Evolutionary conservation across 768 basidiomycete genomes (phyloP).

Genomic region (Lentinula sp.): DNA sequence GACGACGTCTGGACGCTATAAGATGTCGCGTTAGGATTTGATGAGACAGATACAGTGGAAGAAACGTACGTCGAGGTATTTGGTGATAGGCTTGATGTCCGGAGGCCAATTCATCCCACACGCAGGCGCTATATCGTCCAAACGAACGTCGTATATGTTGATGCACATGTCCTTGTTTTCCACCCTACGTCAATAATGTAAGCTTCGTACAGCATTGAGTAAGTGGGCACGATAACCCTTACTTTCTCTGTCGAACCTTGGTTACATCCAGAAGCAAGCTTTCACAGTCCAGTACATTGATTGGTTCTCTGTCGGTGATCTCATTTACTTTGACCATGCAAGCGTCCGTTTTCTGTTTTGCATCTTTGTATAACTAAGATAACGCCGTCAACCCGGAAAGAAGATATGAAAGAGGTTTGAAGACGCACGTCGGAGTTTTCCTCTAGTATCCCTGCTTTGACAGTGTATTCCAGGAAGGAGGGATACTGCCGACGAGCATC

Average conservation of each 20-base stretch:
- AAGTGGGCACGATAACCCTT: slow-evolving; percentile 9
- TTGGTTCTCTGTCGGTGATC: slow-evolving; percentile 46
- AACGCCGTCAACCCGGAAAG: not conserved
- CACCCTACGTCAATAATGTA: slow-evolving; percentile 33
- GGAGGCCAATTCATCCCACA: slow-evolving; percentile 99
- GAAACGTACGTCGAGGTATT: slow-evolving; percentile 71
- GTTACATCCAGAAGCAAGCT: slow-evolving; percentile 42
- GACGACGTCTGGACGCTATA: slow-evolving; percentile 76
- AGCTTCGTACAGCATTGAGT: not conserved
- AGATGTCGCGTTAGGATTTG: slow-evolving; percentile 1
- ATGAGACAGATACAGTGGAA: not conserved
- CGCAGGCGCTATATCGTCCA: slow-evolving; percentile 77
- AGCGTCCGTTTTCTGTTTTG: slow-evolving; percentile 48
- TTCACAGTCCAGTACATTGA: slow-evolving; percentile 54
- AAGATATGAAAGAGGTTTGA: slow-evolving; percentile 1
- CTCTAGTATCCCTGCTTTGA: slow-evolving; percentile 74
- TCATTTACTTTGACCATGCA: slow-evolving; percentile 47
- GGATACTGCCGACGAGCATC: slow-evolving; percentile 86
- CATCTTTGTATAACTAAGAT: slow-evolving; percentile 51
- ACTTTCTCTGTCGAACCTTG: slow-evolving; percentile 32
- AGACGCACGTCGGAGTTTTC: slow-evolving; percentile 56
- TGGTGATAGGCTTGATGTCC: slow-evolving; percentile 68
- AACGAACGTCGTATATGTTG: slow-evolving; percentile 92
- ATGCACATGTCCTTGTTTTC: slow-evolving; percentile 72
- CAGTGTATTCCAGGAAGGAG: slow-evolving; percentile 80